Conservation (phyloP, 495 filamentous ascomycete species). For the Neurospora sp. region DNA sequence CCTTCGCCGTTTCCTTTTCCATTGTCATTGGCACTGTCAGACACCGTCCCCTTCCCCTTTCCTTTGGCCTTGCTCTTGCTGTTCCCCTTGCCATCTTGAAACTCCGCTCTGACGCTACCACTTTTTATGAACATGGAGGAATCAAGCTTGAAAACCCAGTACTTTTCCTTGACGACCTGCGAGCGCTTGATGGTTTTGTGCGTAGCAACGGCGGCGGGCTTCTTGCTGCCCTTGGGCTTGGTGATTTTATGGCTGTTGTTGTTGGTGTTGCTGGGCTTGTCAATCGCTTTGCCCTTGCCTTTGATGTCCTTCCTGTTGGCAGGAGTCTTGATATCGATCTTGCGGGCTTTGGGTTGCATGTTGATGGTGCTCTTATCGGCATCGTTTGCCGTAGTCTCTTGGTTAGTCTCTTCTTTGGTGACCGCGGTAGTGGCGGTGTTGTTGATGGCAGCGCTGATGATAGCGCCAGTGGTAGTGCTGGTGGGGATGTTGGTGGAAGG, state of each 20-base stretch:
- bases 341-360: neutral
- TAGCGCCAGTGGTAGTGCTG: no score
- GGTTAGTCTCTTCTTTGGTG: neutral
- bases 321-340: neutral
- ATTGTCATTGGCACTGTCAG: neutral
- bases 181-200: neutral
- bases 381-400: neutral
- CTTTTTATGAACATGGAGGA: neutral
- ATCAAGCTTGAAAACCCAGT: neutral
- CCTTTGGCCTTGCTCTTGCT: neutral
- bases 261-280: neutral
- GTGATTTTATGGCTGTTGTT: neutral
- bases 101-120: neutral
- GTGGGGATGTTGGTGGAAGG: no score
- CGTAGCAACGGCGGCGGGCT: neutral
- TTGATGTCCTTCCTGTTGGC: neutral
- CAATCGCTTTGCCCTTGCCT: neutral
- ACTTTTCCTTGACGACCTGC: neutral
- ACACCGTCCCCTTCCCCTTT: neutral
- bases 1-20: neutral
- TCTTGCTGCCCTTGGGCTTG: neutral
- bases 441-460: no score
- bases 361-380: neutral
- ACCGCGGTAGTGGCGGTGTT: neutral
- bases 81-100: fast-evolving